Percentiles rank a stretch among this genome's conserved stretches.
Conservation (phyloP, 1,284 basidiomycete genomes). For the Cutaneotrichosporon sp. region DNA sequence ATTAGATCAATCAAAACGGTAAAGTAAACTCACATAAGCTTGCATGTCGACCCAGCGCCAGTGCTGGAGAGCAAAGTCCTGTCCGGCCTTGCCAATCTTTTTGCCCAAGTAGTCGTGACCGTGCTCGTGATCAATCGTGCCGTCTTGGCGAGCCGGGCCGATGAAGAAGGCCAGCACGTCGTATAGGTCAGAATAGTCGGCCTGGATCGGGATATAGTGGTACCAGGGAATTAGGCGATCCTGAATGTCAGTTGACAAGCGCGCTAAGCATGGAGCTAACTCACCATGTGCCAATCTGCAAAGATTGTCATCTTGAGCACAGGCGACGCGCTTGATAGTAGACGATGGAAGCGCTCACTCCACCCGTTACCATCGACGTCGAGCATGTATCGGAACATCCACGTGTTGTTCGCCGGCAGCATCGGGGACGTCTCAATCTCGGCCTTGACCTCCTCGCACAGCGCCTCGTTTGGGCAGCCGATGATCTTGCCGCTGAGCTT, state of each 20-base stretch:
- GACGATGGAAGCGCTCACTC: conserved; percentile 63
- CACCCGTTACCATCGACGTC: conserved; percentile 65
- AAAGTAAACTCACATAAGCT: conserved; percentile 48
- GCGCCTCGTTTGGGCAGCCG: conserved; percentile 34
- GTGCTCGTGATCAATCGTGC: conserved; percentile 42
- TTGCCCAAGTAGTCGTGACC: conserved; percentile 54
- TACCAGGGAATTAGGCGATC: conserved; percentile 47
- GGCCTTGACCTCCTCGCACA: conserved; percentile 42
- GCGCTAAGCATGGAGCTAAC: conserved; percentile 11
- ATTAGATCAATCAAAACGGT: not conserved
- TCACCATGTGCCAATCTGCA: conserved; percentile 53
- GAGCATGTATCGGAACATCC: conserved; percentile 53
- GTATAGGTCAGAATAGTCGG: conserved; percentile 56
- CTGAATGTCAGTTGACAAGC: conserved; percentile 21
- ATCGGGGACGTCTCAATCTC: conserved; percentile 55
- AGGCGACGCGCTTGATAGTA: conserved; percentile 52
- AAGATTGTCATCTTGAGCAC: conserved; percentile 54
- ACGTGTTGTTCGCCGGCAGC: conserved; percentile 58
- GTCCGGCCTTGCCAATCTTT: conserved; percentile 55
- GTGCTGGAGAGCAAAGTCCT: conserved; percentile 53
- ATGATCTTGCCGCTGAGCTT: conserved; percentile 49
- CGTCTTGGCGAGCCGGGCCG: conserved; percentile 47
- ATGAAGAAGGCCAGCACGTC: conserved; percentile 56
- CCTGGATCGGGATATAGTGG: conserved; percentile 55
- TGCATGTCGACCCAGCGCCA: conserved; percentile 57